These are phyloP conservation scores for Solanum pinnatisectum DNA, from an alignment of 257 asterid genomes.

Conservation along the genomic window DNA sequence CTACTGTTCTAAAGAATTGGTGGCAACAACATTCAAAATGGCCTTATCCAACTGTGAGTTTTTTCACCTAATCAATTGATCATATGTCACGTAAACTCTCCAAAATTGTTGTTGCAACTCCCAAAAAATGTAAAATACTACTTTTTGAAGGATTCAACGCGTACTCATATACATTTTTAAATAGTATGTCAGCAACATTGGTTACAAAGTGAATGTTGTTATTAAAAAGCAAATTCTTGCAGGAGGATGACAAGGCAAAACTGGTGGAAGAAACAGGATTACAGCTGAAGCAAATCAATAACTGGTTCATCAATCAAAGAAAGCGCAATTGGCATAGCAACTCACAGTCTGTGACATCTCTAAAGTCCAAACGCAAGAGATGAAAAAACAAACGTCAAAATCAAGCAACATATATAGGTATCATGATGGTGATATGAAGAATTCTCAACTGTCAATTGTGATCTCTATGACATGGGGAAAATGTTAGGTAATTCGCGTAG, in stretches of 20 bases:
- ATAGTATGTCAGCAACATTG: background rate
- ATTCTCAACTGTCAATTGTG: background rate
- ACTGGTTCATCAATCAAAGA: constrained; percentile 97
- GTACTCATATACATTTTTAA: background rate
- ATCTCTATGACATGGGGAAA: background rate
- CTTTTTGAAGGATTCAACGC: background rate
- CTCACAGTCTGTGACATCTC: constrained; percentile 72
- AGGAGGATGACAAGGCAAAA: constrained; percentile 98
- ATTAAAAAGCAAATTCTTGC: background rate
- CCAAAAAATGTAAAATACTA: background rate
- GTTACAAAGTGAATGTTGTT: background rate
- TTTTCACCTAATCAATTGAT: background rate
- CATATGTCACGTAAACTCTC: background rate
- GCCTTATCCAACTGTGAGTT: constrained; percentile 94
- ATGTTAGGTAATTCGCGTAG: background rate
- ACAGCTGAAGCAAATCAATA: constrained; percentile 92
- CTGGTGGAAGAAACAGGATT: constrained; percentile 89
- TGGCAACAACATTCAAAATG: constrained; percentile 98
- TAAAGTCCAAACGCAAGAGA: constrained; percentile 94
- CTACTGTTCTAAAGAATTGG: constrained; percentile 81
- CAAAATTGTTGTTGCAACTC: background rate
- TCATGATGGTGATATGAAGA: background rate
- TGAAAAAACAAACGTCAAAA: background rate
- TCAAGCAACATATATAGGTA: background rate
- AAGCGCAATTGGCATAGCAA: constrained; percentile 92